Base-by-base conservation (phyloP, 371 early-diverging fungal species). In the Funneliformis caledonium region DNA sequence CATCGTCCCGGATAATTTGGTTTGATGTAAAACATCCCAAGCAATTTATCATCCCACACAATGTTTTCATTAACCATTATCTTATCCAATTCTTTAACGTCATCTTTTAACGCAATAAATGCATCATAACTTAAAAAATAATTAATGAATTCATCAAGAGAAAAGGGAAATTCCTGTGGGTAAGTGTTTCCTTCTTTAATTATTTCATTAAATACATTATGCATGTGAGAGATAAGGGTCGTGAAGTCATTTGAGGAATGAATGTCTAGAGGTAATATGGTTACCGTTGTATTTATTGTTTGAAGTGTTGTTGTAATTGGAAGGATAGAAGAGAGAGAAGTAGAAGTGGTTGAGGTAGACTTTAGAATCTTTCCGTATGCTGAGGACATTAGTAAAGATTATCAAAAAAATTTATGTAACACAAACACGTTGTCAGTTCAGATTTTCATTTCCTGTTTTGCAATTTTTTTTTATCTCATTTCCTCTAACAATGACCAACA, bases 1-100 rank as follows among this genome's bases (percentile, higher is more conserved):
- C 86, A 85, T 59, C 89, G 82, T 62, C 91, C 91, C 16, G 94
- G 94, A 77, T 90, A 95, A 80, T 95, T 95, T 8, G 94, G 94
- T 84, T 94, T 94, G 83, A 93, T 84, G 78, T 95, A 94, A 77
- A 92, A 95, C 83, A 89, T 89, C 59, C 94, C 95, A 33, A 93
- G 67, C 0, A 92, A 81, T 33, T 86, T 85, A 10, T 87, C 83
- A 11, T 84, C 81, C 80, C 84, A 86, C 16, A 88, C 82, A 4
- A 79, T 80, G 16, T 81, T 74, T 37, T 37, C 37, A 1, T 37
- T 3, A 37, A 37, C 37, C 37, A 1, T 37, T 1, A 37, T 0
- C 37, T 37, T 37, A 48, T 78, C 81, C 8, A 80, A 81, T 62
- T 84, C 84, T 22, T 85, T 78, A 1, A 80, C 42, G 7, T 82